A percentile compares a stretch with the other conserved stretches of the same genome.
Evolutionary conservation across 2,329 filamentous ascomycete species (phyloP).

Genomic region (Fusarium nodosum): DNA sequence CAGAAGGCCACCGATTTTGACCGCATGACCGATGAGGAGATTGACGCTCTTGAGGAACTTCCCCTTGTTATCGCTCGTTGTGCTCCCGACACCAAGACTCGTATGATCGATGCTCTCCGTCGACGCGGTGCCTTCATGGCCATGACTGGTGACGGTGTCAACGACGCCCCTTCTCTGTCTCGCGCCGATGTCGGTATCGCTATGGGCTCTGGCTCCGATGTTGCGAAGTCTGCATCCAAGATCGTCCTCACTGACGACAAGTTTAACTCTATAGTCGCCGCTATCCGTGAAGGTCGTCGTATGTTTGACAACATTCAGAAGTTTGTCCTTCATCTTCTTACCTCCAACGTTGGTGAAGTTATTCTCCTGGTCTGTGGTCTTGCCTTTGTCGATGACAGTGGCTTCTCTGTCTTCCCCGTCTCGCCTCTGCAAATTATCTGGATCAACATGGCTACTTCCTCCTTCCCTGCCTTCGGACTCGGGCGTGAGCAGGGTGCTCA

Average conservation of each 20-base stretch:
- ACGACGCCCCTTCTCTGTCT: slow-evolving; percentile 85
- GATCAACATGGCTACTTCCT: slow-evolving; percentile 95
- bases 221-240: slow-evolving; percentile 84
- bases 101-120: slow-evolving; percentile 90
- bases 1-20: slow-evolving; percentile 85
- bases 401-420: slow-evolving; percentile 86
- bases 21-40: slow-evolving; percentile 78
- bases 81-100: slow-evolving; percentile 86
- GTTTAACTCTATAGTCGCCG: slow-evolving; percentile 87
- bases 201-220: slow-evolving; percentile 90
- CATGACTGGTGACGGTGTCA: slow-evolving; percentile 92
- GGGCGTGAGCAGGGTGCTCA: slow-evolving; percentile 81
- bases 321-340: slow-evolving; percentile 83
- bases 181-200: slow-evolving; percentile 88
- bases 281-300: slow-evolving; percentile 84
- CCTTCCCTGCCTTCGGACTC: slow-evolving; percentile 88
- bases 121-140: slow-evolving; percentile 81
- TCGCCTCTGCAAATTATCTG: slow-evolving; percentile 89
- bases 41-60: slow-evolving; percentile 80
- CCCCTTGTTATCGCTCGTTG: slow-evolving; percentile 88
- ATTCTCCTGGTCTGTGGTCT: slow-evolving; percentile 85
- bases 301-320: slow-evolving; percentile 94
- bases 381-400: slow-evolving; percentile 78
- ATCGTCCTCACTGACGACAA: slow-evolving; percentile 91
- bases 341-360: slow-evolving; percentile 87